Base-by-base conservation (phyloP, 176 grass and related monocot species). In the Eremochloa ophiuroides region DNA sequence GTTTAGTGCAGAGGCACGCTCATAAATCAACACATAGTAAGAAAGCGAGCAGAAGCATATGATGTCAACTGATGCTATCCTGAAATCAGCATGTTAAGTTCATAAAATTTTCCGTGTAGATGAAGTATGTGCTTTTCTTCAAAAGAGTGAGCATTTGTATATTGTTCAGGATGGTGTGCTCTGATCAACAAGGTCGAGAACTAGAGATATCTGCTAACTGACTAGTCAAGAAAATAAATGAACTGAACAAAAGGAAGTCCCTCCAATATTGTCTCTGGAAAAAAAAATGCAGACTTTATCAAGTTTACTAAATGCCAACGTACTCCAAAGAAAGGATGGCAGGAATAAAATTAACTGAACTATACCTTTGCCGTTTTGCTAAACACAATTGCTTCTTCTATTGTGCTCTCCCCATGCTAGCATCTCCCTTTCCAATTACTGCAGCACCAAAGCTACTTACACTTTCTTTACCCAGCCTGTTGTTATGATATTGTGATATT, bases 1-100 rank as follows among this genome's bases (percentile, higher is more conserved):
- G 16, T 55, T 68, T 76, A 51, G 50, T 25, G 62, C 72, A 23
- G 10, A 29, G 25, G 39, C 43, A 56, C 5, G 8, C 27, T 18
- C 15, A 69, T 84, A 37, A 69, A 10, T n/a, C 6, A 84, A 55
- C 76, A 76, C 15, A 58, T 25, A 35, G 25, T 22, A 84, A n/a
- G 25, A 84, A 6, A 15, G 20, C 2, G 37, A 64, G n/a, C 15
- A 38, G 41, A 2, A 51, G 41, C 59, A 74, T 37, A 66, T 65
- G 22, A 1, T 55, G 39, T n/a, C 16, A 39, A 83, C 17, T 75
- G 14, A 13, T 55, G 30, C 50, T 85, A 2, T 66, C 34, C 27
- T 74, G n/a, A 74, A 65, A 44, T 0, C 60, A 74, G 46, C 46
- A 59, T 9, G 5, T 35, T 11, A 28, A 38, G 44, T 13, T 64